Percentiles rank a stretch among this genome's conserved stretches.
These are phyloP conservation scores for Ministeria vibrans DNA, from an alignment of 78 protist species.

Conservation along the genomic window DNA sequence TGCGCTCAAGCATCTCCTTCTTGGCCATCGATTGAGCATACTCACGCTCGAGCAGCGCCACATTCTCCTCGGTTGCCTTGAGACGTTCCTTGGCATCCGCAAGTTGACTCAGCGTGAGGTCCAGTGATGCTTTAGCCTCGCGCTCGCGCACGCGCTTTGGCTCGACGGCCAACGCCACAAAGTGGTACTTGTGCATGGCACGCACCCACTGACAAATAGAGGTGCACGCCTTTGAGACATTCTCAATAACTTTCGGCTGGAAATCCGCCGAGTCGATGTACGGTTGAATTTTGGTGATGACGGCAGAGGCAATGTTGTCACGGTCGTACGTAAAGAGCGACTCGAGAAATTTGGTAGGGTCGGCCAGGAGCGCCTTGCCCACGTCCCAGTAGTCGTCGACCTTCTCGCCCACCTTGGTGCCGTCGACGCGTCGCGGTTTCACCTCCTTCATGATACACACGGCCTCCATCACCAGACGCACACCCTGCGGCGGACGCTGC, in stretches of 20 bases:
- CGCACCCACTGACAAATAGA: conserved; percentile 77
- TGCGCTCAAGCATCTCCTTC: conserved; percentile 43
- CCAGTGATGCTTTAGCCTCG: conserved; percentile 46
- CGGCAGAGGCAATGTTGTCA: conserved; percentile 46
- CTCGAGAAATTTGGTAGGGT: conserved; percentile 48
- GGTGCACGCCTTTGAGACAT: conserved; percentile 66
- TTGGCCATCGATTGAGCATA: conserved; percentile 18
- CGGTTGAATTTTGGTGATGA: conserved; percentile 43
- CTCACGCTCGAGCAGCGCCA: conserved; percentile 44
- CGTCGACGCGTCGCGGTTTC: conserved; percentile 33
- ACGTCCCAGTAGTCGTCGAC: conserved; percentile 71
- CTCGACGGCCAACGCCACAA: conserved; percentile 55
- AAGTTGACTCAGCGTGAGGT: conserved; percentile 24
- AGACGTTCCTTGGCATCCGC: conserved; percentile 35
- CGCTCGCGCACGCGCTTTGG: conserved; percentile 58
- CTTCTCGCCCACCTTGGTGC: conserved; percentile 32
- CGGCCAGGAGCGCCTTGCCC: conserved; percentile 30
- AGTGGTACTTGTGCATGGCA: conserved; percentile 72
- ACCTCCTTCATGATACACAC: conserved; percentile 58
- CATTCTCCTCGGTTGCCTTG: conserved; percentile 32
- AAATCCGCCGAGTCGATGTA: conserved; percentile 63
- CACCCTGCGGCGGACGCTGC: conserved; percentile 69
- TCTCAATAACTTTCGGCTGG: conserved; percentile 38
- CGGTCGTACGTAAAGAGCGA: conserved; percentile 51
- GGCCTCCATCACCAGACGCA: conserved; percentile 63